Evolutionary conservation across 2,329 filamentous ascomycete species (phyloP), one percentile per base, ranked within the genome.

Genomic region (Uncinocarpus reesii): DNA sequence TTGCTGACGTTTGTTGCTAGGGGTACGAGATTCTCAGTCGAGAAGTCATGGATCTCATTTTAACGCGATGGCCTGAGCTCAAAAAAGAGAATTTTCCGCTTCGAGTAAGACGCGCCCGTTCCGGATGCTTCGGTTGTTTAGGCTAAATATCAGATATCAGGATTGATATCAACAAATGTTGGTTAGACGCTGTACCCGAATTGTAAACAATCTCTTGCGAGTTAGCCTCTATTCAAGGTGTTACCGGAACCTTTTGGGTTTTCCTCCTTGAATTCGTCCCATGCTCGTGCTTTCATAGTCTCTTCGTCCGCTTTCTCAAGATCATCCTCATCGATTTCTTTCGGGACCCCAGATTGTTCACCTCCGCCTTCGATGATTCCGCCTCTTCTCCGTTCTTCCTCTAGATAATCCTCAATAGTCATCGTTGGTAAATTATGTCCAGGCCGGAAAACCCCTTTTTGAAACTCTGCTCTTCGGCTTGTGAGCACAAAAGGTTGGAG

Each of bases 371-470:
- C 84, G 48, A 96, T 86, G 50, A 98, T 89, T 16, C 86, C 86
- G 13, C 92, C 92, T 53, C 85, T 74, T 56, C 78, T 77, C 60
- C 78, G 77, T 70, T 96, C 92, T 66, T 96, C 90, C 45, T 93
- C 92, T 13, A 98, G 73, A 61, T 96, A 98, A 69, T 98, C 92
- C 58, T 98, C 92, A 53, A 98, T 95, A 1, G 80, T 86, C 92
- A 98, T 96, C 2, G 92, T 96, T 0, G 92, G 92, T 50, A 98
- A 70, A 66, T 86, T 95, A 64, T 98, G 92, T 6, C 92, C 87
- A 0, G 87, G 80, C 48, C 86, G 77, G 67, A 98, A 98, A 0
- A 98, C 90, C 2, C 84, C 84, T 50, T 81, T 75, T 52, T 81
- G 78, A 51, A 95, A 67, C 52, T 87, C 81, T 53, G 86, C 80